Base-by-base conservation (phyloP, 257 asterid species). In the Anisodus acutangulus region DNA sequence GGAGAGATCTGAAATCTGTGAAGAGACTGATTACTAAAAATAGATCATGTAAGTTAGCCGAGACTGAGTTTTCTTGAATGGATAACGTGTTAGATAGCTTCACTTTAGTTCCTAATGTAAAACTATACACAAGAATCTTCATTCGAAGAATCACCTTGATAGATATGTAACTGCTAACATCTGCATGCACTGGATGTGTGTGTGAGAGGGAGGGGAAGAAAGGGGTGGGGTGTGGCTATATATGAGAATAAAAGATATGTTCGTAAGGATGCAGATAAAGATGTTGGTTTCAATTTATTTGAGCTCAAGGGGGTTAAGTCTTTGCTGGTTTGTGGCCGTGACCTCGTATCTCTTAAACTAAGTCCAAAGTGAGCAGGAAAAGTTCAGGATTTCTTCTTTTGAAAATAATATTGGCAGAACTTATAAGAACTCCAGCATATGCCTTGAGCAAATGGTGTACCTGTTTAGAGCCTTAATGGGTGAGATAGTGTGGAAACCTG, bases 251-350 rank as follows among this genome's bases (percentile, higher is more conserved):
- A 22, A 49, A 74, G 62, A 49, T 49, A 45, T 26, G 26, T 78
- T 35, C 22, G 6, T 13, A 78, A 4, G 64, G 47, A 78, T 35
- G 47, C 81, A 26, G 31, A 78, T 78, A 53, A 78, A 12, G 64
- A 78, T 13, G 64, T 49, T 78, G 49, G 16, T 26, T 53, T 26
- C 82, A 78, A 13, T 78, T 76, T 13, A 53, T 35, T 78, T 13
- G 31, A 53, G 82, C 12, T 31, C 49, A 4, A 15, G 31, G 81
- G 68, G 43, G 19, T 58, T 6, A 35, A 31, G 66, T 53, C 13
- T 78, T 78, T 78, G 31, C 82, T 78, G 82, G 64, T 78, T 26
- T 78, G 64, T 78, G 47, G 49, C 5, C n/a, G 60, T 78, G 66
- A 51, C 64, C 31, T 78, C 3, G 2, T 78, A 35, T 37, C 82